Conservation (phyloP, 768 basidiomycete genomes). For the Russula abietina region DNA sequence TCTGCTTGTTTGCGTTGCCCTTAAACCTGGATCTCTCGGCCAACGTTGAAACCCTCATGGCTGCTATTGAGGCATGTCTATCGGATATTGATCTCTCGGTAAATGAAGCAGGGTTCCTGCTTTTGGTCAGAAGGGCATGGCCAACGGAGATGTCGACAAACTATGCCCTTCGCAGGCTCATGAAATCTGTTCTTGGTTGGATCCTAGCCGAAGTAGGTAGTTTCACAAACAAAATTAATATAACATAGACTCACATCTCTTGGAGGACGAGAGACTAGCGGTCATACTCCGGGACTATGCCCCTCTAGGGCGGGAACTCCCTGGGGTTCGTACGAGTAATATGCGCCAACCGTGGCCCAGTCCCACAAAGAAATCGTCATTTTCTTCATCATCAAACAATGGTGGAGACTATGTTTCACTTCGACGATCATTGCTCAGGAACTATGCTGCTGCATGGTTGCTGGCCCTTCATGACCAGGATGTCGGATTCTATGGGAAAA, state of each 20-base stretch:
- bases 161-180: slow-evolving; percentile 59
- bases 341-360: slow-evolving; percentile 54
- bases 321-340: slow-evolving; percentile 50
- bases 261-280: slow-evolving; percentile 61
- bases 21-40: slow-evolving; percentile 64
- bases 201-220: slow-evolving; percentile 60
- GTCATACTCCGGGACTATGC: slow-evolving; percentile 63
- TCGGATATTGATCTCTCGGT: slow-evolving; percentile 63
- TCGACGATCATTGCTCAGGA: slow-evolving; percentile 46
- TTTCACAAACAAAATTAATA: neutral
- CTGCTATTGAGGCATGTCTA: slow-evolving; percentile 65
- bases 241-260: neutral
- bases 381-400: slow-evolving; percentile 42
- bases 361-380: slow-evolving; percentile 31
- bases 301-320: slow-evolving; percentile 49
- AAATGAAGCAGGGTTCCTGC: slow-evolving; percentile 67
- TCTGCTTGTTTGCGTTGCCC: slow-evolving; percentile 62
- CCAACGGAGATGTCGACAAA: slow-evolving; percentile 68
- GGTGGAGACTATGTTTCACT: slow-evolving; percentile 67
- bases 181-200: slow-evolving; percentile 57
- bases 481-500: slow-evolving; percentile 43
- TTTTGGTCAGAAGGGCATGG: slow-evolving; percentile 66
- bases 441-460: slow-evolving; percentile 65
- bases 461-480: slow-evolving; percentile 61
- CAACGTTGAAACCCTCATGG: slow-evolving; percentile 66